phyloP scores from a whole-genome alignment of 352 stramenopile species.

The Phytophthora sojae region DNA sequence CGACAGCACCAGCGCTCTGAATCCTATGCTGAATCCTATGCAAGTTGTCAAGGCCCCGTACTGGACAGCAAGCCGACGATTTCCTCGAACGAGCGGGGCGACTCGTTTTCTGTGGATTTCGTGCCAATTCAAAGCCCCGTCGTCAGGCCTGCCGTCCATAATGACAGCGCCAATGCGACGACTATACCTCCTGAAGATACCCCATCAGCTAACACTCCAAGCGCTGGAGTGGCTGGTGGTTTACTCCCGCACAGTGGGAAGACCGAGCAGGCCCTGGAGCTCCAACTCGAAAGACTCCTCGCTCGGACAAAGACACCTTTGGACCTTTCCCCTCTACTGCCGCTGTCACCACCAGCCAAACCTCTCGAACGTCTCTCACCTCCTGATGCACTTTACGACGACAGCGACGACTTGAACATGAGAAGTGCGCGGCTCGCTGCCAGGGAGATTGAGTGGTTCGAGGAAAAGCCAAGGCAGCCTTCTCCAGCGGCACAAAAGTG shows the following conservation, averaged over 20 bases:
- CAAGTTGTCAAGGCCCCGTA: neutral
- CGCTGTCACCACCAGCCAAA: no score
- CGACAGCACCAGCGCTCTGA: constrained; percentile 5
- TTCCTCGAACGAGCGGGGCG: constrained; percentile 3
- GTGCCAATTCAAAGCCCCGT: neutral
- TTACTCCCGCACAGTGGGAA: no score
- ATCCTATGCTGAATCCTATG: neutral
- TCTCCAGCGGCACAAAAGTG: neutral
- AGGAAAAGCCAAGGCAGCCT: neutral
- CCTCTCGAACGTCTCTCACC: neutral
- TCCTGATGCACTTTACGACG: neutral
- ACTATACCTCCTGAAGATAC: neutral
- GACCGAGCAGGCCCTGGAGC: neutral
- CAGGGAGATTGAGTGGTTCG: constrained; percentile 9
- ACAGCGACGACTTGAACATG: constrained; percentile 2
- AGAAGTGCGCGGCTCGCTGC: constrained; percentile 10
- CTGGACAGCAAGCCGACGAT: constrained; percentile 11
- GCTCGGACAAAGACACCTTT: neutral
- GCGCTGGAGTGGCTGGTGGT: neutral
- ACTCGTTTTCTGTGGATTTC: constrained; percentile 14
- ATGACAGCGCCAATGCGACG: neutral
- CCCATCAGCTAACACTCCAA: neutral
- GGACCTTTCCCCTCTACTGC: neutral
- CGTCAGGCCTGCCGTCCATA: neutral
- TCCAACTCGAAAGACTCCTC: neutral